Base-by-base conservation (phyloP, 2,329 filamentous ascomycete species). In the Microsporum canis region DNA sequence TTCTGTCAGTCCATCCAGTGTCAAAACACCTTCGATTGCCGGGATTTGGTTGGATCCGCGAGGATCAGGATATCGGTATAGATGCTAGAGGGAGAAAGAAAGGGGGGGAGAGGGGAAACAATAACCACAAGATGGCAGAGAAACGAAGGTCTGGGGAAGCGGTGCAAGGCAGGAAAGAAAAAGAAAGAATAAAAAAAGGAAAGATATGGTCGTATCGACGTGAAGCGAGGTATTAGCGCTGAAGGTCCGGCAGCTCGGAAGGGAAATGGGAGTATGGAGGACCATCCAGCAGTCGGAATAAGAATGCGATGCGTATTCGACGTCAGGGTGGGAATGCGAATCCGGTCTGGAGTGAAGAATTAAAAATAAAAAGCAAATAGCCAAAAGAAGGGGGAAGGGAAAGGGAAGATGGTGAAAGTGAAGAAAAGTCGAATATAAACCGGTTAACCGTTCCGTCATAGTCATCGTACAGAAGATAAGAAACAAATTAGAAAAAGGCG, bases 201-300 rank as follows among this genome's bases (percentile, higher is more conserved):
- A 51, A 29, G 27, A 47, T 57, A 27, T 10, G 10, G 57, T 47
- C 23, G 51, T 51, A 39, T 38, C 27, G 36, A 57, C 31, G n/a
- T 41, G 47, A 41, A 53, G 38, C 29, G 47, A 41, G 55, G 38
- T 33, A 62, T 57, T 57, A 38, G 33, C 58, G 43, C 53, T 47
- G 1, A 23, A 49, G 47, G 60, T 64, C 39, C 51, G 60, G 59
- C 61, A 58, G 39, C 27, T 53, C 17, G 17, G 17, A 51, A 36
- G 38, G 29, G 17, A 49, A 7, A 49, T 51, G 49, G 29, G 39
- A 45, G 29, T 51, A 58, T 60, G 17, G 63, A n/a, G 51, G 61
- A 67, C 65, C 64, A 67, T 66, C 63, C 65, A 65, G 66, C 60
- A 62, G 65, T 66, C 65, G 56, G 64, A 41, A 36, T 23, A 31